Evolutionary conservation across 768 basidiomycete genomes (phyloP).

Genomic region (Tricholoma furcatifolium): DNA sequence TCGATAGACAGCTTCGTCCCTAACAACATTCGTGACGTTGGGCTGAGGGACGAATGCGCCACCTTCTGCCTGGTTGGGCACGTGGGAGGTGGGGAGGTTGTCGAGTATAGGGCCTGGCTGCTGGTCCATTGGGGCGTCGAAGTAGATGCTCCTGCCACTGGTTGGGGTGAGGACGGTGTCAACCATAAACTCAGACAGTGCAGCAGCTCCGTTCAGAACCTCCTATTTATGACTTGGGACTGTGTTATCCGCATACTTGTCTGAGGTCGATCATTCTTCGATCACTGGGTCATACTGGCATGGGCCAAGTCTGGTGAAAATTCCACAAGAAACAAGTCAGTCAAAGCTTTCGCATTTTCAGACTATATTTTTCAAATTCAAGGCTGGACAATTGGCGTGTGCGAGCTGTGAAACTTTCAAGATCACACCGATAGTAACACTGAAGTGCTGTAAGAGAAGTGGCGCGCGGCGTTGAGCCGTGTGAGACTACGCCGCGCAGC

Average conservation of each 20-base stretch:
- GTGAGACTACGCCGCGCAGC: too few species aligned
- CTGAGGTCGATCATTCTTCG: conserved; percentile 5
- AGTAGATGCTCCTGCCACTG: conserved; percentile 39
- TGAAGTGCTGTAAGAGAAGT: too few species aligned
- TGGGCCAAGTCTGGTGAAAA: neutral
- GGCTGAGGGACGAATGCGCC: neutral
- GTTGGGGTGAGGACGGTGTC: conserved; percentile 19
- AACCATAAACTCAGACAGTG: conserved; percentile 11
- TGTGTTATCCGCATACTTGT: neutral
- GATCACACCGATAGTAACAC: too few species aligned
- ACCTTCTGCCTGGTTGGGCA: neutral
- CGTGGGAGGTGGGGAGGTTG: too few species aligned
- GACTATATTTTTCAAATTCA: too few species aligned
- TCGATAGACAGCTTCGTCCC: neutral
- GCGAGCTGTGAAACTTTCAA: too few species aligned
- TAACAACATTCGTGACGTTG: neutral
- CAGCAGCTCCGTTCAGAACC: neutral
- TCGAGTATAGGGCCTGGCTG: neutral
- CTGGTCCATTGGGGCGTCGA: conserved; percentile 39
- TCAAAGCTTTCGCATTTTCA: too few species aligned
- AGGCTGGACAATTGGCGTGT: too few species aligned
- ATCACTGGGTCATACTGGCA: neutral
- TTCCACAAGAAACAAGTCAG: neutral
- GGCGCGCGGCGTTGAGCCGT: too few species aligned
- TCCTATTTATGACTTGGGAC: conserved; percentile 6